A percentile compares a stretch with the other conserved stretches of the same genome.
Evolutionary conservation across 2,329 filamentous ascomycete genomes (phyloP).

Genomic region (Ophiostoma tasmaniense): DNA sequence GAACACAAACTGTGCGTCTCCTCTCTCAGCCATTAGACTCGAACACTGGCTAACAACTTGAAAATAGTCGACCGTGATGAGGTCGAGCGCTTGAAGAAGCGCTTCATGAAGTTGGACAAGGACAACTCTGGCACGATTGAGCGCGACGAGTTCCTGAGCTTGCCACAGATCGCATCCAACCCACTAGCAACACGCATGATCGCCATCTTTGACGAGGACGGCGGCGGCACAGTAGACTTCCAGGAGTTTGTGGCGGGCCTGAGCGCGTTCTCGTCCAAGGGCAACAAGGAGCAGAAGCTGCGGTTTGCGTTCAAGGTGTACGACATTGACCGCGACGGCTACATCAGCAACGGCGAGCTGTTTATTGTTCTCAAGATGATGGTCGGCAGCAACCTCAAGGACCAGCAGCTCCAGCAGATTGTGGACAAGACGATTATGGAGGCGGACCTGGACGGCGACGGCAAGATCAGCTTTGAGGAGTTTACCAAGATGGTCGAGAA

Average conservation of each 20-base stretch:
- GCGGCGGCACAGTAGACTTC: slow-evolving; percentile 95
- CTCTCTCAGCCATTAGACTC: not conserved
- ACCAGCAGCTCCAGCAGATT: slow-evolving; percentile 97
- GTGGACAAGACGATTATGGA: slow-evolving; percentile 99
- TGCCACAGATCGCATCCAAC: slow-evolving; percentile 96
- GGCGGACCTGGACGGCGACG: slow-evolving; percentile 88
- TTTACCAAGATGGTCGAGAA: slow-evolving; percentile 99
- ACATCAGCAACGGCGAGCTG: slow-evolving; percentile 96
- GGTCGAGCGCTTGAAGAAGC: slow-evolving; percentile 88
- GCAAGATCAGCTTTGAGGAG: slow-evolving; percentile 98
- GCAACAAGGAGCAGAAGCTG: slow-evolving; percentile 98
- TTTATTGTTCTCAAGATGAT: slow-evolving; percentile 99
- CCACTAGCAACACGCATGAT: slow-evolving; percentile 98
- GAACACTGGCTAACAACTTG: not conserved
- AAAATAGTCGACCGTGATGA: slow-evolving; percentile 88
- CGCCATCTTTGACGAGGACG: slow-evolving; percentile 97
- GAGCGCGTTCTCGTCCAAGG: slow-evolving; percentile 92
- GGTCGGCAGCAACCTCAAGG: slow-evolving; percentile 98
- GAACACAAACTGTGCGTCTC: slow-evolving; percentile 74
- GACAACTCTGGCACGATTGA: slow-evolving; percentile 98
- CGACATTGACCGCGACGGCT: slow-evolving; percentile 97
- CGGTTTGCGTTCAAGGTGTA: slow-evolving; percentile 98
- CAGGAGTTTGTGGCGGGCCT: slow-evolving; percentile 96
- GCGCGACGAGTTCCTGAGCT: slow-evolving; percentile 92
- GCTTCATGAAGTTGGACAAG: slow-evolving; percentile 99